Percentiles rank a stretch among this genome's conserved stretches.
These are phyloP conservation scores for Penicillium goetzii DNA, from an alignment of 495 filamentous ascomycete genomes.

Conservation along the genomic window DNA sequence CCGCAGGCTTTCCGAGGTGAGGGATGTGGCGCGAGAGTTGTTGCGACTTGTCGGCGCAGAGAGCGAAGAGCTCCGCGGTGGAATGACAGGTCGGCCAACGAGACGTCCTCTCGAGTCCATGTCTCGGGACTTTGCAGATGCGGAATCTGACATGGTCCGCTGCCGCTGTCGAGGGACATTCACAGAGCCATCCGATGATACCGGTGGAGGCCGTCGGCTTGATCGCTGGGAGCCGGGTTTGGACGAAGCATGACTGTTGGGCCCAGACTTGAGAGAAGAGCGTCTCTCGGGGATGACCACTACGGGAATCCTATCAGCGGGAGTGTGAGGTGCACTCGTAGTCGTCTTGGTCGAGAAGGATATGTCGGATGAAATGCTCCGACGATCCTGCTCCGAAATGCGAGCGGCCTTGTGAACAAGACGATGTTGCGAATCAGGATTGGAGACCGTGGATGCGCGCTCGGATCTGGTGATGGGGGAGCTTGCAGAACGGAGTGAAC, in stretches of 20 bases:
- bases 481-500: constrained; percentile 57
- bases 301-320: constrained; percentile 65
- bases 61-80: constrained; percentile 64
- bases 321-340: constrained; percentile 50
- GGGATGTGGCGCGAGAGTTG: constrained; percentile 64
- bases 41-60: constrained; percentile 73
- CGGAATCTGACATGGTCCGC: constrained; percentile 47
- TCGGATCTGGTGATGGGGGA: constrained; percentile 49
- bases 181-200: constrained; percentile 39
- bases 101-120: constrained; percentile 33
- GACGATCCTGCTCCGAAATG: constrained; percentile 54
- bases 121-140: constrained; percentile 31
- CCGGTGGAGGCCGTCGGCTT: constrained; percentile 39
- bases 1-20: constrained; percentile 62
- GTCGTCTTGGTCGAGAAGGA: constrained; percentile 58
- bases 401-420: constrained; percentile 50
- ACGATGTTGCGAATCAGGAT: constrained; percentile 49
- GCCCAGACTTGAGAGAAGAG: constrained; percentile 62
- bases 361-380: constrained; percentile 62
- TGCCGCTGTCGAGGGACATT: constrained; percentile 37
- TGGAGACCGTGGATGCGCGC: constrained; percentile 48
- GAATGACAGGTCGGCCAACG: constrained; percentile 58
- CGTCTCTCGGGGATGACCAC: constrained; percentile 71
- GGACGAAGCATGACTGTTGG: constrained; percentile 44
- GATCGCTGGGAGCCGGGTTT: constrained; percentile 43